Evolutionary conservation across 306 rosid species (phyloP).

Genomic region (Comarum palustre): DNA sequence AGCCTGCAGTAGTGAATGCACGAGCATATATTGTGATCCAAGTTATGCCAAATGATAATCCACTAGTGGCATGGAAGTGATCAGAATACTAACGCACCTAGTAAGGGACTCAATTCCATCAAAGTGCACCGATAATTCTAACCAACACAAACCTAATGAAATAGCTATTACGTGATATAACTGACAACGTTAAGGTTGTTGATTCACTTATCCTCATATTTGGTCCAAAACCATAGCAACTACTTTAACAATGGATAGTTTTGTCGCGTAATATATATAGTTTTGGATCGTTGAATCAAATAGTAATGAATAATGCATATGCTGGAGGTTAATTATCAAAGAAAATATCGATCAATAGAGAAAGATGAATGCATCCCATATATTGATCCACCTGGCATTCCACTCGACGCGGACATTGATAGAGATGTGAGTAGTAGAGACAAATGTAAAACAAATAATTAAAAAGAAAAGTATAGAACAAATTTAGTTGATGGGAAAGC

Average conservation of each 20-base stretch:
- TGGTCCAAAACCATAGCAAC: neutral
- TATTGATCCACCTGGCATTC: conserved; percentile 69
- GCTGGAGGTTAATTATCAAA: conserved; percentile 1
- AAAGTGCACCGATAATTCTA: neutral
- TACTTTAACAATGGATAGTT: neutral
- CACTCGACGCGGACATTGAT: conserved; percentile 54
- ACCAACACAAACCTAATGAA: no score
- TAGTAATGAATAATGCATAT: no score
- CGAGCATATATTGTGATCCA: neutral
- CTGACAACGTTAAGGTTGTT: no score
- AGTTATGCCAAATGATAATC: neutral
- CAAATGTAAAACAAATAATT: conserved; percentile 43
- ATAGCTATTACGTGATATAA: no score
- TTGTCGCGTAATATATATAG: neutral
- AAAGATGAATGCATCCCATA: conserved; percentile 34
- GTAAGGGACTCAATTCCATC: neutral
- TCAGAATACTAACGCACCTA: neutral
- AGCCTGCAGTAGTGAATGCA: neutral
- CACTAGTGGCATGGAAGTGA: neutral
- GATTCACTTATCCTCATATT: no score
- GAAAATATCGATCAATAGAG: neutral
- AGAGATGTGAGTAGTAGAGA: conserved; percentile 74
- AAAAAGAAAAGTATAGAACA: neutral
- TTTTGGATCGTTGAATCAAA: conserved; percentile 9
- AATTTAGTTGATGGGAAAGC: conserved; percentile 21